Conservation (phyloP, 805 yeast species). For the Yamadazyma paraphyllophila region DNA sequence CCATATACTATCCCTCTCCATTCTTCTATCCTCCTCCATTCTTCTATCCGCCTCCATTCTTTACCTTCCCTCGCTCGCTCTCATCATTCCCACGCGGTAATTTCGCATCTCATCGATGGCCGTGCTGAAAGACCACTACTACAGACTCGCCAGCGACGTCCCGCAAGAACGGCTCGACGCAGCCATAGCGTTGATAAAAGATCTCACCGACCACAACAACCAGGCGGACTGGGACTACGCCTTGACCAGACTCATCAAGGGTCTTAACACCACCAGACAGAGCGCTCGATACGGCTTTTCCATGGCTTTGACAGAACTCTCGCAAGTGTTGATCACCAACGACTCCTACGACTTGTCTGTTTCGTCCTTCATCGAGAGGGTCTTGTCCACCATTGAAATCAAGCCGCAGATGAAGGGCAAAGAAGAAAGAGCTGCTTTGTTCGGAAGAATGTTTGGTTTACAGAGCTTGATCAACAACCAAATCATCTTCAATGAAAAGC, state of each 20-base stretch:
- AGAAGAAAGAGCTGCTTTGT: slow-evolving; percentile 73
- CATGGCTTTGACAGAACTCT: slow-evolving; percentile 75
- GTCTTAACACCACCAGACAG: slow-evolving; percentile 77
- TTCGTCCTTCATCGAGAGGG: slow-evolving; percentile 37
- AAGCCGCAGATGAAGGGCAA: slow-evolving; percentile 61
- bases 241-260: slow-evolving; percentile 71
- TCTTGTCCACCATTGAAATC: slow-evolving; percentile 31
- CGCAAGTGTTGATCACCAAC: slow-evolving; percentile 32
- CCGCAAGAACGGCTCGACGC: slow-evolving; percentile 70
- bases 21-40: too few species aligned
- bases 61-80: background rate
- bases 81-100: background rate
- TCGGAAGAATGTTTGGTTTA: slow-evolving; percentile 83
- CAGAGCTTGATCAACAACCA: slow-evolving; percentile 62
- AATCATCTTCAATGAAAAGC: slow-evolving; percentile 21
- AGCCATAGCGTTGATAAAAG: slow-evolving; percentile 63
- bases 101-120: slow-evolving; percentile 8
- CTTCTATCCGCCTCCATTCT: too few species aligned
- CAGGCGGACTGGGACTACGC: slow-evolving; percentile 79
- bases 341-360: slow-evolving; percentile 31
- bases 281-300: slow-evolving; percentile 87
- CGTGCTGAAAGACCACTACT: slow-evolving; percentile 74
- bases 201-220: slow-evolving; percentile 44
- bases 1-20: too few species aligned
- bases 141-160: slow-evolving; percentile 71